Percentiles rank a stretch among this genome's conserved stretches.
Conservation (phyloP, 495 filamentous ascomycete genomes). For the Bacidia rubella region DNA sequence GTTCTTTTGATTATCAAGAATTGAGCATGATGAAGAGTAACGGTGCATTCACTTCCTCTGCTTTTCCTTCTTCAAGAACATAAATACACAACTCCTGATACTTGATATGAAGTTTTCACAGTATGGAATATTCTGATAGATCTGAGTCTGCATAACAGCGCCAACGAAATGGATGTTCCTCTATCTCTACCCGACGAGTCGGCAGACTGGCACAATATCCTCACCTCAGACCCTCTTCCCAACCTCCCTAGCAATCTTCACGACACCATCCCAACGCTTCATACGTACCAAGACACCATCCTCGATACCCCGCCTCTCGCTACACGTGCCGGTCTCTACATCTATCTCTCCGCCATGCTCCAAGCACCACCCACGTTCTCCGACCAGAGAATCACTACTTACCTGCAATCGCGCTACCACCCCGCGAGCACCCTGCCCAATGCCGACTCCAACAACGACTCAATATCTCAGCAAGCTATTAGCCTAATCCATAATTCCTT, state of each 20-base stretch:
- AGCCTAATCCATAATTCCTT: conserved; percentile 69
- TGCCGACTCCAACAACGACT: too few relatives aligned
- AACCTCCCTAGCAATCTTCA: background rate
- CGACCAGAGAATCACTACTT: conserved; percentile 61
- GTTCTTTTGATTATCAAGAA: too few relatives aligned
- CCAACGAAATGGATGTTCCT: background rate
- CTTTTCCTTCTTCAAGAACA: too few relatives aligned
- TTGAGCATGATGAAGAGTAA: too few relatives aligned
- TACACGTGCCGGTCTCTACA: conserved; percentile 78
- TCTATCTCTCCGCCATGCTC: conserved; percentile 83
- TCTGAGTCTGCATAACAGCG: background rate
- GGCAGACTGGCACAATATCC: conserved; percentile 13
- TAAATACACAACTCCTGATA: too few relatives aligned
- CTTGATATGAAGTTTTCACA: too few relatives aligned
- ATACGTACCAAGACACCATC: conserved; percentile 26
- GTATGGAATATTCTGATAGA: too few relatives aligned
- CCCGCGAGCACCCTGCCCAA: too few relatives aligned
- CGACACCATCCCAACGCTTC: conserved; percentile 6
- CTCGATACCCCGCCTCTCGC: conserved; percentile 55
- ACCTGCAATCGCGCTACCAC: conserved; percentile 71
- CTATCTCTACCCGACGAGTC: background rate
- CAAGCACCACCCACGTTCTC: conserved; percentile 59
- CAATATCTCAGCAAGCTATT: background rate
- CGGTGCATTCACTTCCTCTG: too few relatives aligned
- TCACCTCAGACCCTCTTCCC: conserved; percentile 6